Conservation (phyloP, 75 land plant species). For the Pinus tabuliformis region DNA sequence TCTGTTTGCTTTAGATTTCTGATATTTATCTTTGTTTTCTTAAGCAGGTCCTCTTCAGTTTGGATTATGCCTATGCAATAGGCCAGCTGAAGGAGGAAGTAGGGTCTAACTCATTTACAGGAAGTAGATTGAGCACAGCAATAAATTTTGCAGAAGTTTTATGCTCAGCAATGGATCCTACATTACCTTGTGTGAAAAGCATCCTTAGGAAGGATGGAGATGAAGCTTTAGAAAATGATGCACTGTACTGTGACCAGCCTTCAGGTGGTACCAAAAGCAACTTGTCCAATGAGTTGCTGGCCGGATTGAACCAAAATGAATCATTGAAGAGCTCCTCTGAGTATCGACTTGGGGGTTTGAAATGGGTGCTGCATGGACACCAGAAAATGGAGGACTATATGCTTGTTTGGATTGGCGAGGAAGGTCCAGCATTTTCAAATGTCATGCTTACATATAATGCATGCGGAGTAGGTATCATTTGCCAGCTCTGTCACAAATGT, state of each 20-base stretch:
- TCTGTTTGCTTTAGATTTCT: not conserved
- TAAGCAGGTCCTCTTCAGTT: slow-evolving; percentile 71
- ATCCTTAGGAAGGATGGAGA: not conserved
- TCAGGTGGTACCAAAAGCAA: not conserved
- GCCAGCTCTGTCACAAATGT: not conserved
- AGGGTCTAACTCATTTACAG: not conserved
- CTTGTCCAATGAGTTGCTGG: not conserved
- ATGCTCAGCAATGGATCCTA: slow-evolving; percentile 47
- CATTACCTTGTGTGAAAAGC: slow-evolving; percentile 3
- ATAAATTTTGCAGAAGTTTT: slow-evolving; percentile 54
- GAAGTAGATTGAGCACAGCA: not conserved
- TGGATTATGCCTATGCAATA: slow-evolving; percentile 81
- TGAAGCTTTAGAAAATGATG: not conserved
- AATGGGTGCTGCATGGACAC: slow-evolving; percentile 57
- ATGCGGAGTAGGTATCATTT: slow-evolving; percentile 61
- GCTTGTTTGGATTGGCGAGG: slow-evolving; percentile 84
- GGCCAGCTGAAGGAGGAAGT: slow-evolving; percentile 31
- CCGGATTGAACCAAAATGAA: not conserved
- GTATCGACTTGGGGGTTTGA: slow-evolving; percentile 65
- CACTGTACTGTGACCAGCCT: not conserved
- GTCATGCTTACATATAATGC: slow-evolving; percentile 71
- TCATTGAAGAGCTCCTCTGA: not conserved
- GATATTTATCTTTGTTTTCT: not conserved
- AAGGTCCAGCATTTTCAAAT: slow-evolving; percentile 83
- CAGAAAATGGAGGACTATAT: slow-evolving; percentile 60